Base-by-base conservation (phyloP, 2,329 filamentous ascomycete species). In the Colletotrichum camelliae region DNA sequence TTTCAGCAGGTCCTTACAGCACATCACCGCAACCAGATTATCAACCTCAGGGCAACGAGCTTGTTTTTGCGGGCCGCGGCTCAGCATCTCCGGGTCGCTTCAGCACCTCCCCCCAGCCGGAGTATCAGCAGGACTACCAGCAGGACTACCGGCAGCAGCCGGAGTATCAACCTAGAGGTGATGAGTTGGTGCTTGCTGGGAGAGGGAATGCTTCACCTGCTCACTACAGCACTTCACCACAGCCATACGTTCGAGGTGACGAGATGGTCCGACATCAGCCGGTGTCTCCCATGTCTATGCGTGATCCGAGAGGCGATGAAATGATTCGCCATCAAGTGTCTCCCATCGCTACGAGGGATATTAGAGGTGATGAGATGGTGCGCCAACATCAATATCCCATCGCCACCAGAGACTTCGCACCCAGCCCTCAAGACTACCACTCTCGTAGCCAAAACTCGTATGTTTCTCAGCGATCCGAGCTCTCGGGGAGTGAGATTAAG, bases 401-500 rank as follows among this genome's bases (percentile, higher is more conserved):
- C 16, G 57, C 67, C 27, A 16, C 67, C 8, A 39, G 67, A 27
- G 67, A 86, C 39, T 86, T 85, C 43, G 80, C 85, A 0, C 82
- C 84, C 37, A 82, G 81, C 43, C 81, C 79, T 24, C 79, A 69
- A 18, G 82, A 79, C 61, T 83, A 85, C 65, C 60, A 79, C 55
- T 74, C 78, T 79, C 73, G 70, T 16, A 84, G 76, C 77, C 83
- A 83, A 67, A 79, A 78, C 33, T 79, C 82, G 31, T 83, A 84
- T 33, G 75, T 81, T 8, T 78, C 81, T 16, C 81, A 83, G 35
- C 81, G 81, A 5, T 81, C 78, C 68, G 87, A 88, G 29, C 72
- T 84, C 43, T 85, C 87, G 8, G 82, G 84, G 37, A 80, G 77
- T 5, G 80, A 82, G 55, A 78, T 80, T 35, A 82, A 84, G 7